A percentile compares a stretch with the other conserved stretches of the same genome.
Evolutionary conservation across 257 asterid species (phyloP).

Genomic region (Paulownia fortunei): DNA sequence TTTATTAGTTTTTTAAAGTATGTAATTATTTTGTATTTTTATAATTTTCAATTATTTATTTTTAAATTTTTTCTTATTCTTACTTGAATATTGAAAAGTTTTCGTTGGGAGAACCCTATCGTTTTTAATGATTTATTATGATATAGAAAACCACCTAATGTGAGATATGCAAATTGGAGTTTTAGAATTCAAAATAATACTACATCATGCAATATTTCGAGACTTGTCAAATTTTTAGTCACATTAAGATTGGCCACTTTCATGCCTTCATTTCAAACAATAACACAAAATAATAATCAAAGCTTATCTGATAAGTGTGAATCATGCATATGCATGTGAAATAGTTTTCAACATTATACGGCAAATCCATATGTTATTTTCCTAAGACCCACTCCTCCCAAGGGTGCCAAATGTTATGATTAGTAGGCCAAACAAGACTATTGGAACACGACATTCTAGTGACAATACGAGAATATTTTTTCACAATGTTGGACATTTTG

Average conservation of each 20-base stretch:
- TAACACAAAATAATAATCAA: not conserved
- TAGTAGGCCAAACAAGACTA: conserved; percentile 31
- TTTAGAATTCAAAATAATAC: too few relatives aligned
- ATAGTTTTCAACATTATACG: conserved; percentile 39
- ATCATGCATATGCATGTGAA: conserved; percentile 33
- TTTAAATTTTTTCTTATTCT: too few relatives aligned
- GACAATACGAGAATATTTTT: conserved; percentile 1
- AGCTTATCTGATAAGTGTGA: conserved; percentile 32
- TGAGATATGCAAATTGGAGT: too few relatives aligned
- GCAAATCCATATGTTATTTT: conserved; percentile 34
- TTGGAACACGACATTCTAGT: conserved; percentile 21
- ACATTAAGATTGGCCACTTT: not conserved
- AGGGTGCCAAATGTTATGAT: conserved; percentile 25
- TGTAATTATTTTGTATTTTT: too few relatives aligned
- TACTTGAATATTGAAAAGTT: too few relatives aligned
- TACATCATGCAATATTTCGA: too few relatives aligned
- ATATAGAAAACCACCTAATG: too few relatives aligned
- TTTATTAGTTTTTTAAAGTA: too few relatives aligned
- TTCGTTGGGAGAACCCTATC: too few relatives aligned
- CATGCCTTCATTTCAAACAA: not conserved
- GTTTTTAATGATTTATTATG: too few relatives aligned
- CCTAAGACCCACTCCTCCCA: conserved; percentile 19
- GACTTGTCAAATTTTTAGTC: not conserved
- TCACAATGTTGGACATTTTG: not conserved
- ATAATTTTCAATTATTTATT: too few relatives aligned